Conservation (phyloP, 768 basidiomycete genomes). For the Xanthoconium purpureum region DNA sequence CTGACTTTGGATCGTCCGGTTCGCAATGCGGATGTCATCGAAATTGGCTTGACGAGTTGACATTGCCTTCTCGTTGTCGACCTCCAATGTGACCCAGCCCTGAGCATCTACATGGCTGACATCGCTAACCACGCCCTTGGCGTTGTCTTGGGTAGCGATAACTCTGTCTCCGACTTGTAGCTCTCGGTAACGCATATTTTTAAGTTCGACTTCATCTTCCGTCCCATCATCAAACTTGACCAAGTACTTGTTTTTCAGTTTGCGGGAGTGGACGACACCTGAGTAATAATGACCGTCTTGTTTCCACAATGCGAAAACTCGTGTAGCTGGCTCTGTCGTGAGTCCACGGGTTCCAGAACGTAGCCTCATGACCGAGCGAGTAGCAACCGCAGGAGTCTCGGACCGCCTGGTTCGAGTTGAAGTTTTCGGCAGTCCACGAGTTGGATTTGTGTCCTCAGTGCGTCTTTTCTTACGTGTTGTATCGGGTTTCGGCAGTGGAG, state of each 20-base stretch:
- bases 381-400: conserved; percentile 28
- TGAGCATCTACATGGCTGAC: conserved; percentile 30
- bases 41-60: conserved; percentile 30
- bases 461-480: conserved; percentile 46
- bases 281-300: conserved; percentile 58
- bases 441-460: conserved; percentile 24
- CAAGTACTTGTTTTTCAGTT: conserved; percentile 34
- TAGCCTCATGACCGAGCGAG: conserved; percentile 38
- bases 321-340: conserved; percentile 38
- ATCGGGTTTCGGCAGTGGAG: conserved; percentile 23
- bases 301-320: conserved; percentile 71
- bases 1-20: conserved; percentile 44
- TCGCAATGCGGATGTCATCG: conserved; percentile 46
- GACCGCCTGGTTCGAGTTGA: conserved; percentile 27
- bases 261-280: conserved; percentile 48
- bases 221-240: conserved; percentile 70
- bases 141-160: conserved; percentile 31
- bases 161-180: conserved; percentile 58
- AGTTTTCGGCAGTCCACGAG: conserved; percentile 21
- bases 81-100: conserved; percentile 35
- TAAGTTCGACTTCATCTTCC: conserved; percentile 43
- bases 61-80: conserved; percentile 37
- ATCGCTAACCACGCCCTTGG: conserved; percentile 32
- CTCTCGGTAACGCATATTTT: conserved; percentile 52
- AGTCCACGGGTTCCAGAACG: conserved; percentile 33